Conservation (phyloP, 441 rosid genomes). For the Erodium moschatum region DNA sequence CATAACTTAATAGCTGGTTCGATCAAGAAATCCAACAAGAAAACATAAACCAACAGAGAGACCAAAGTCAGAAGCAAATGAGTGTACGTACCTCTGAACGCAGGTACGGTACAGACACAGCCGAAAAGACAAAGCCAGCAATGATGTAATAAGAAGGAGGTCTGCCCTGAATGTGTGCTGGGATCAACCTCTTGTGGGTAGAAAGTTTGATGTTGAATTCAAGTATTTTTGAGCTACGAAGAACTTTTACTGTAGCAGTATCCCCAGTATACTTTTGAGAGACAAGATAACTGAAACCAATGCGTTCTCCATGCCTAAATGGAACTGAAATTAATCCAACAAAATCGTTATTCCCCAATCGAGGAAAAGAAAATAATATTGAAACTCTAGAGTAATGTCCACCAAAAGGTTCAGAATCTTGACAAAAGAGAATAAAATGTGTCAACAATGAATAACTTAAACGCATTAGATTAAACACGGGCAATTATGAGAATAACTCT, state of each 20-base stretch:
- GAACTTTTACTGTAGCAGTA: slow-evolving; percentile 60
- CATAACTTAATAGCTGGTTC: background rate
- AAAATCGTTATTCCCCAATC: background rate
- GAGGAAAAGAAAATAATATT: background rate
- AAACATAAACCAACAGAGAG: background rate
- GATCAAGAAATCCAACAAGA: background rate
- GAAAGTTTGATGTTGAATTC: slow-evolving; percentile 67
- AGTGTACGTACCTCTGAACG: slow-evolving; percentile 67
- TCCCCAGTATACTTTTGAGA: slow-evolving; percentile 90
- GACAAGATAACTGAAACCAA: slow-evolving; percentile 86
- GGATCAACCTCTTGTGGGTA: slow-evolving; percentile 72
- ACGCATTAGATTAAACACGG: too few species aligned
- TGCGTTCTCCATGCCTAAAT: slow-evolving; percentile 84
- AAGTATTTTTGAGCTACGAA: slow-evolving; percentile 51
- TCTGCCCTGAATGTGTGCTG: slow-evolving; percentile 63
- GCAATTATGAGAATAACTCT: too few species aligned
- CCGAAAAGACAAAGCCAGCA: slow-evolving; percentile 84
- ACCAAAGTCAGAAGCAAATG: background rate
- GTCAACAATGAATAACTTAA: too few species aligned
- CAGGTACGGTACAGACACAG: slow-evolving; percentile 85
- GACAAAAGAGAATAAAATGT: background rate
- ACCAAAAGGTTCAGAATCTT: background rate
- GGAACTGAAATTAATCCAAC: slow-evolving; percentile 50
- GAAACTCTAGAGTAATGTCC: background rate
- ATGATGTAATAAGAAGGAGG: slow-evolving; percentile 85